These are phyloP conservation scores for Lepidium campestre DNA, from an alignment of 441 rosid species.

Conservation along the genomic window DNA sequence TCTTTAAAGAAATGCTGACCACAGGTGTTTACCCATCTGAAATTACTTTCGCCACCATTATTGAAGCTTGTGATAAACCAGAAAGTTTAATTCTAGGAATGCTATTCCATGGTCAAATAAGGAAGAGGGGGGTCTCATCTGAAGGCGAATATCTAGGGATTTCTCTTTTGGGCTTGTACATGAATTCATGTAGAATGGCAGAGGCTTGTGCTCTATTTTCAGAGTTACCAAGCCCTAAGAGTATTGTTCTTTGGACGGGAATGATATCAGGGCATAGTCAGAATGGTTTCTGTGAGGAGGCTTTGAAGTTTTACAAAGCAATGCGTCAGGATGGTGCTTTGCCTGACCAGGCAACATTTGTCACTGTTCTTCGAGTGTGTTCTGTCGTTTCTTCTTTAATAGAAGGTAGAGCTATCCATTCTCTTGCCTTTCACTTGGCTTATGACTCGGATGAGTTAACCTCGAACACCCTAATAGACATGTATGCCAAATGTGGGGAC, in stretches of 20 bases:
- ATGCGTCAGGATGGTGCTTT: constrained; percentile 49
- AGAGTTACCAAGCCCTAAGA: constrained; percentile 53
- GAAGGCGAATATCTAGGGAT: constrained; percentile 68
- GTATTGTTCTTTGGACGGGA: constrained; percentile 70
- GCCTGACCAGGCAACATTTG: constrained; percentile 94
- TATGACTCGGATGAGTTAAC: constrained; percentile 64
- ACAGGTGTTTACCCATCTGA: constrained; percentile 59
- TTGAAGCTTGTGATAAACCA: constrained; percentile 71
- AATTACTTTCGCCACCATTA: constrained; percentile 67
- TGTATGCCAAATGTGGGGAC: constrained; percentile 95
- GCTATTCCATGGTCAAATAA: constrained; percentile 58
- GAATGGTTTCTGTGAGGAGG: constrained; percentile 62
- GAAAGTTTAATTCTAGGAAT: constrained; percentile 47
- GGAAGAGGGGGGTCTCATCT: constrained; percentile 48
- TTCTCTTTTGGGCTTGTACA: constrained; percentile 73
- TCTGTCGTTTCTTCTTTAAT: constrained; percentile 53
- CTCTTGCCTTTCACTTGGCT: constrained; percentile 62
- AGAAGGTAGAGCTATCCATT: constrained; percentile 65
- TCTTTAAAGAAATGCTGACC: constrained; percentile 56
- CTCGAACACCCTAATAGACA: constrained; percentile 72
- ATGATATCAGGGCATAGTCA: constrained; percentile 74
- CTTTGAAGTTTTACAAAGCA: constrained; percentile 52
- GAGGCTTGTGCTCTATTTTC: constrained; percentile 60
- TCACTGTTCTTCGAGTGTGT: constrained; percentile 73
- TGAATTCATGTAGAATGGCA: constrained; percentile 45